Evolutionary conservation across 129 eudicot species (phyloP).

Genomic region (Calendula officinalis): DNA sequence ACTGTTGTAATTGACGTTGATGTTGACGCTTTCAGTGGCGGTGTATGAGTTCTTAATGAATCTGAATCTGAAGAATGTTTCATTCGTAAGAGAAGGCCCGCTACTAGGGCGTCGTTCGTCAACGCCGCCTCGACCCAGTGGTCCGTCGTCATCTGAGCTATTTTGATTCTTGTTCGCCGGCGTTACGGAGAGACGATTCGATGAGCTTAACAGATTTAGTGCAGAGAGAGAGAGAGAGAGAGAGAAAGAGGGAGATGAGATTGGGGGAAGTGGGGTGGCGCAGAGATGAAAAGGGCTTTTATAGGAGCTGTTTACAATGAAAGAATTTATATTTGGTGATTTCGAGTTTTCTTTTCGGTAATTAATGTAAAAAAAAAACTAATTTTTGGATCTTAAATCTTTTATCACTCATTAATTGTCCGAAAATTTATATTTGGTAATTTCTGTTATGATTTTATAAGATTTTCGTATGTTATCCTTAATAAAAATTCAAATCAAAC

Average conservation of each 20-base stretch:
- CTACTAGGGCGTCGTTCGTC: conserved; percentile 43
- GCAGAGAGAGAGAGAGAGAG: conserved; percentile 22
- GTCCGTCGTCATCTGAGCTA: conserved; percentile 39
- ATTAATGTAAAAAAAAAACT: neutral
- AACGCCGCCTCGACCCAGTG: conserved; percentile 43
- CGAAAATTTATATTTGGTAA: neutral
- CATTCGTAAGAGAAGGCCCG: conserved; percentile 36
- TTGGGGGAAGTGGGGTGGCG: conserved; percentile 30
- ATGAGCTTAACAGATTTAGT: conserved; percentile 11
- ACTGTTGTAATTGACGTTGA: neutral
- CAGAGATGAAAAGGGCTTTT: conserved; percentile 27
- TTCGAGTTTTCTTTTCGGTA: neutral
- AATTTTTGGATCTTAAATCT: neutral
- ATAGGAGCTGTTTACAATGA: conserved; percentile 30
- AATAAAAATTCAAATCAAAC: no score
- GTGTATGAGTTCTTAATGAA: neutral
- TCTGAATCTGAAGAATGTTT: conserved; percentile 34
- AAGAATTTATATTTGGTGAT: conserved; percentile 11
- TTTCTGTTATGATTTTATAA: neutral
- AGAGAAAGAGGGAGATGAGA: conserved; percentile 17
- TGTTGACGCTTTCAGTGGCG: neutral
- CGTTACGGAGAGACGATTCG: neutral
- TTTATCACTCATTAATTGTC: neutral
- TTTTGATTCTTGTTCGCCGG: neutral
- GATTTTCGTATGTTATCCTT: neutral